phyloP scores from a whole-genome alignment of 192 early-diverging fungal genomes.

The Spizellomyces punctatus region DNA sequence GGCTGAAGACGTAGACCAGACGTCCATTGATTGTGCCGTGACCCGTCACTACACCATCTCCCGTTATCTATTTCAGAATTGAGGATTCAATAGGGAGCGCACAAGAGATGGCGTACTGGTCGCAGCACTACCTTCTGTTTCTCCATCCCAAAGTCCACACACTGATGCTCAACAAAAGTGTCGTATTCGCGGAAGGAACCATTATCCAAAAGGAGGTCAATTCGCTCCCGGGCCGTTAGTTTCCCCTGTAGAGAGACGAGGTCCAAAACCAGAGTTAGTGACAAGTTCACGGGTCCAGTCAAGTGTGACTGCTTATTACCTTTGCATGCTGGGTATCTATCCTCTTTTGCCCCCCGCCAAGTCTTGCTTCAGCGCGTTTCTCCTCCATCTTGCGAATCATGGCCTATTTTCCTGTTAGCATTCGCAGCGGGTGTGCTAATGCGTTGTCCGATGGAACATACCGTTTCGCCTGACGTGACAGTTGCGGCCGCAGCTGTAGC shows the following conservation, averaged over 20 bases:
- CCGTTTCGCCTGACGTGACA: no score
- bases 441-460: no score
- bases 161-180: slow-evolving; percentile 92
- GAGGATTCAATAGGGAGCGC: background rate
- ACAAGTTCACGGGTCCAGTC: background rate
- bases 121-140: slow-evolving; percentile 54
- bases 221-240: slow-evolving; percentile 89
- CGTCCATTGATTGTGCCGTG: slow-evolving; percentile 93
- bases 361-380: slow-evolving; percentile 71
- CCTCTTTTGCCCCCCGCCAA: slow-evolving; percentile 80
- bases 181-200: slow-evolving; percentile 90
- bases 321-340: slow-evolving; percentile 85
- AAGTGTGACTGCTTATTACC: slow-evolving; percentile 40
- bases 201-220: slow-evolving; percentile 81
- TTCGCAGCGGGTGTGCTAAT: no score
- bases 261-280: background rate
- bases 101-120: background rate
- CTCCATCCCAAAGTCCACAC: slow-evolving; percentile 88
- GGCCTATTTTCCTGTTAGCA: slow-evolving; percentile 17
- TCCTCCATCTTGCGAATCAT: slow-evolving; percentile 36
- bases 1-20: slow-evolving; percentile 86
- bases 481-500: no score
- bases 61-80: slow-evolving; percentile 64
- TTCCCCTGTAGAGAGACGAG: slow-evolving; percentile 65
- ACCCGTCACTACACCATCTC: slow-evolving; percentile 96